Percentiles rank a stretch among this genome's conserved stretches.
Evolutionary conservation across 306 rosid genomes (phyloP).

Genomic region (Medicago lupulina): DNA sequence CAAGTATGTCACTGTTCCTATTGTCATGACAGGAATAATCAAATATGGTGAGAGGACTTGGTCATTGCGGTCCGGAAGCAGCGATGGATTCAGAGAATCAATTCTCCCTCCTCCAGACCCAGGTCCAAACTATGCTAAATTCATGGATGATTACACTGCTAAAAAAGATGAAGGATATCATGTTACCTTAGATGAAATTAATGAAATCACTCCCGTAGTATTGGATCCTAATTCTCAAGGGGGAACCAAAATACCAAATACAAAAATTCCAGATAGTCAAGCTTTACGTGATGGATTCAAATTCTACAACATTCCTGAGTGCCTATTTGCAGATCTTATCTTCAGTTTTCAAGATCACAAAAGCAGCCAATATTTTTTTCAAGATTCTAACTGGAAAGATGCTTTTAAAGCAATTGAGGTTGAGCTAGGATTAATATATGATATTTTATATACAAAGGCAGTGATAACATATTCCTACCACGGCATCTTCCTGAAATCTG

Average conservation of each 20-base stretch:
- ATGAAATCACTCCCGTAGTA: conserved; percentile 3
- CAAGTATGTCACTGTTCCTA: conserved; percentile 35
- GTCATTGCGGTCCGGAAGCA: conserved; percentile 45
- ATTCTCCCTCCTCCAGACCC: conserved; percentile 40
- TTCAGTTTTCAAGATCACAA: conserved; percentile 43
- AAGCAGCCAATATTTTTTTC: conserved; percentile 35
- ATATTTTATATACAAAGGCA: conserved; percentile 55
- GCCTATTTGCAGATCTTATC: conserved; percentile 55
- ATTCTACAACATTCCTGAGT: conserved; percentile 39
- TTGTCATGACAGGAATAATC: conserved; percentile 44
- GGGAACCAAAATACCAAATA: background rate
- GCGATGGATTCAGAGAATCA: conserved; percentile 42
- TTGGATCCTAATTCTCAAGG: conserved; percentile 23
- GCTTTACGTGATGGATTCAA: conserved; percentile 25
- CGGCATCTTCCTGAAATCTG: conserved; percentile 31
- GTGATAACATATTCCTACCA: conserved; percentile 2
- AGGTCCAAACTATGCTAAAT: conserved; percentile 43
- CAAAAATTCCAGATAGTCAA: background rate
- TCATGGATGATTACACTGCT: conserved; percentile 38
- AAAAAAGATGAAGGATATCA: conserved; percentile 37
- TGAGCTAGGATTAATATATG: conserved; percentile 60
- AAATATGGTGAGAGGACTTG: conserved; percentile 50
- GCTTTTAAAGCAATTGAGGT: conserved; percentile 50
- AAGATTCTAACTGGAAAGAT: background rate
- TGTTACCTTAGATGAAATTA: conserved; percentile 23